Base-by-base conservation (phyloP, 768 basidiomycete species). In the Suillus tomentosus region DNA sequence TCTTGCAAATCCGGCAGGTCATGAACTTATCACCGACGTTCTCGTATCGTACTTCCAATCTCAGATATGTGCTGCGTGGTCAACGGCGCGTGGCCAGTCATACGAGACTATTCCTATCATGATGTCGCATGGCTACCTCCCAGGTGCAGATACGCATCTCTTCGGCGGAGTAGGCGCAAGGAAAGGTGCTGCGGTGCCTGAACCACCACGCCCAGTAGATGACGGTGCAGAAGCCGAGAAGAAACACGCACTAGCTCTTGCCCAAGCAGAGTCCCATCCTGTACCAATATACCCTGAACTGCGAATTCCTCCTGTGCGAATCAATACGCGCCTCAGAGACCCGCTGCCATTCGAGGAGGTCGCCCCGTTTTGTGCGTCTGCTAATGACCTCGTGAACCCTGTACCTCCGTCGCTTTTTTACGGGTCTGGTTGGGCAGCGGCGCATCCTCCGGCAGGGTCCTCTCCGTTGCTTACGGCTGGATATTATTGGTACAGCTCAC, bases 361-460 rank as follows among this genome's bases (percentile, higher is more conserved):
- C 59, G 83, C 87, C 45, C 97, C 96, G 8, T 95, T 84, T 79
- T 99, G 97, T 76, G 95, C 94, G 0, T 90, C 89, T 24, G 97
- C 97, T n/a, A 96, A 98, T 76, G 96, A 99, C 74, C 82, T 99
- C 60, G 94, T 99, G 76, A 98, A 99, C 78, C 97, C 97, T 1
- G 83, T 99, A 0, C 96, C 96, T n/a, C 87, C 90, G 0, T 93
- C 92, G 37, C 78, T 98, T 69, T 99, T 99, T 80, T 92, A 90
- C 66, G 97, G 95, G 37, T 89, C 90, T 0, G 97, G 97, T 7
- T 99, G 96, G 96, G 82, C 84, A 65, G 85, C 85, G 1, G 85
- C 84, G 71, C 93, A 95, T 74, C 94, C 91, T 0, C 74, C 83
- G 2, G 77, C 82, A 58, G 74, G 81, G 55, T 65, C 70, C 2